Conservation (phyloP, 805 yeast genomes). For the Suhomyces faveliae region DNA sequence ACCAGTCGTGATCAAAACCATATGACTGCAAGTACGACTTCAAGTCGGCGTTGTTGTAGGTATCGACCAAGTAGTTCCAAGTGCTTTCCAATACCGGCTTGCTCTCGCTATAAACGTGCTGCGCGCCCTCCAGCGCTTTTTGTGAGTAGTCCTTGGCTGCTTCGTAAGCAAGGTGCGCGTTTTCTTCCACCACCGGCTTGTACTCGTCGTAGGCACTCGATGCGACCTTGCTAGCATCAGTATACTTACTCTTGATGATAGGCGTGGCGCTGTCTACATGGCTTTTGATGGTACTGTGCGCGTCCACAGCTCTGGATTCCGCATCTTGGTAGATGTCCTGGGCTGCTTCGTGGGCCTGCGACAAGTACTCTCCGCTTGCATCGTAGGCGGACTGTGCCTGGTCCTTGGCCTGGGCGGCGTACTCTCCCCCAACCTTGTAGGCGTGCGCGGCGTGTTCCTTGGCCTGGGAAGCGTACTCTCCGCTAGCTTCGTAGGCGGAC, state of each 20-base stretch:
- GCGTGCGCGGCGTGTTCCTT: slow-evolving; percentile 2
- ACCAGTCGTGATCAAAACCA: slow-evolving; percentile 33
- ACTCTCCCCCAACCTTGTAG: neutral
- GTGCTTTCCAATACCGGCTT: neutral
- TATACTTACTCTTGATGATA: neutral
- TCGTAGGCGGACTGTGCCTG: neutral
- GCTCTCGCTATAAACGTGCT: slow-evolving; percentile 7
- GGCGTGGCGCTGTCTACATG: slow-evolving; percentile 3
- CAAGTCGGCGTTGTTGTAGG: slow-evolving; percentile 46
- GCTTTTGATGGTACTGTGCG: neutral
- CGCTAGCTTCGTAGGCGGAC: slow-evolving; percentile 8
- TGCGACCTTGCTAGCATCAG: slow-evolving; percentile 10
- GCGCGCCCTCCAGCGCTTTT: neutral
- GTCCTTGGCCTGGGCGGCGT: slow-evolving; percentile 4
- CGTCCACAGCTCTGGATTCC: neutral
- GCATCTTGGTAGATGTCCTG: neutral
- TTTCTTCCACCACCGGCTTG: slow-evolving; percentile 12
- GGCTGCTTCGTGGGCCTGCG: neutral
- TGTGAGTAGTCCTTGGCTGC: slow-evolving; percentile 9
- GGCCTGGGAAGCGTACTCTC: neutral
- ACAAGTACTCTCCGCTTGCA: neutral
- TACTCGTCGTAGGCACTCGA: slow-evolving; percentile 9
- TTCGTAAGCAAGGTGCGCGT: slow-evolving; percentile 10
- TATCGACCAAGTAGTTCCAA: slow-evolving; percentile 25
- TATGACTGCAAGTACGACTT: slow-evolving; percentile 39